Base-by-base conservation (phyloP, 371 early-diverging fungal species). In the Coemansia sp. region DNA sequence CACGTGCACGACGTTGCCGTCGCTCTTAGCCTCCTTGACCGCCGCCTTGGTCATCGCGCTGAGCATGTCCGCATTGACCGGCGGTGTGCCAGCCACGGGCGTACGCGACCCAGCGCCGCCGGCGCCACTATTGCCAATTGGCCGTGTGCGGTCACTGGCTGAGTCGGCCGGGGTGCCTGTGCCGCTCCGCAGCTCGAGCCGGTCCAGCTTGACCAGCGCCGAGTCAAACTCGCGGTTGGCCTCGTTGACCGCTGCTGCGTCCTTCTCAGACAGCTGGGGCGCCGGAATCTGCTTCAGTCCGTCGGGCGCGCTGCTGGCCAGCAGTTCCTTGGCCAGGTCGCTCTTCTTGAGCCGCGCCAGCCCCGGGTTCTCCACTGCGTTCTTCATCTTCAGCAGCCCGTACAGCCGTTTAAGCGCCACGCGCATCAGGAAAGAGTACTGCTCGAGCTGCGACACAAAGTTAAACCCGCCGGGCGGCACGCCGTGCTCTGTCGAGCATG, bases 341-440 rank as follows among this genome's bases (percentile, higher is more conserved):
- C 50, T 44, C 50, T 62, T 74, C 32, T 57, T 52, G 53, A 52
- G 43, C 44, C 76, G 59, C 5, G 52, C 49, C 52, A 57, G 50
- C 40, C 49, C 38, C 5, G 71, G 66, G 31, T 71, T 72, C 62
- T 74, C 75, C 6, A 74, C 72, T 3, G 75, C 75, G 33, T 72
- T 75, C 61, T 77, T 75, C 69, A 75, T 75, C 69, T 69, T 68
- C 11, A 95, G 77, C 62, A 91, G 77, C 43, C 84, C 85, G 66
- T 90, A 92, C 32, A 95, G 83, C 7, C 95, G 82, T 62, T 88
- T 86, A 58, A 95, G 83, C 7, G 94, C 94, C 29, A 94, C 90
- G 12, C 90, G 82, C 67, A 96, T 81, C 42, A 95, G 72, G 66
- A 93, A 95, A 11, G 91, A 88, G 66, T 93, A 97, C 72, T 96